Evolutionary conservation across 805 yeast species (phyloP).

Genomic region (Dipodascus geniculatus): DNA sequence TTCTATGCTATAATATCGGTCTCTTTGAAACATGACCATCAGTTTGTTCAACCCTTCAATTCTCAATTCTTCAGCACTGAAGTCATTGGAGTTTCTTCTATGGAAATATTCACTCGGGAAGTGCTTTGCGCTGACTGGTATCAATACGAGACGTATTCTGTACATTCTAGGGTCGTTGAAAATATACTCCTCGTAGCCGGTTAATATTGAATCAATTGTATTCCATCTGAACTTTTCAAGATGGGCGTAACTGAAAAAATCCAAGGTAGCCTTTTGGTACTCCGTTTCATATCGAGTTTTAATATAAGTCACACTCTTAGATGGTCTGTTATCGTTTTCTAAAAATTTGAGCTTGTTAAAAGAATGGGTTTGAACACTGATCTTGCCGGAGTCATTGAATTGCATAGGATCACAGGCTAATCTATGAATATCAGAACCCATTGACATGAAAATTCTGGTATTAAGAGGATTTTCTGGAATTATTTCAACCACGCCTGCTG

Average conservation of each 20-base stretch:
- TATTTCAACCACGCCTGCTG: slow-evolving; percentile 44
- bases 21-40: slow-evolving; percentile 43
- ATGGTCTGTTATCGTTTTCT: slow-evolving; percentile 20
- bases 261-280: slow-evolving; percentile 33
- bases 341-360: slow-evolving; percentile 4
- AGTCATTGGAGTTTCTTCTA: slow-evolving; percentile 7
- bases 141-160: slow-evolving; percentile 72
- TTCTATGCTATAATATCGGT: slow-evolving; percentile 35
- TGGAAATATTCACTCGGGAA: slow-evolving; percentile 39
- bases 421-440: slow-evolving; percentile 79
- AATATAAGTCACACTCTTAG: slow-evolving; percentile 38
- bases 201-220: slow-evolving; percentile 77
- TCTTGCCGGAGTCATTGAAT: slow-evolving; percentile 41
- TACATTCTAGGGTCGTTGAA: slow-evolving; percentile 41
- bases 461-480: slow-evolving; percentile 33
- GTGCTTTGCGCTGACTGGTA: slow-evolving; percentile 66
- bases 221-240: slow-evolving; percentile 66
- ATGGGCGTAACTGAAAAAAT: slow-evolving; percentile 23
- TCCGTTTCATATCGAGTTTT: slow-evolving; percentile 68
- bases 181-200: slow-evolving; percentile 75
- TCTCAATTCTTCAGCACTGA: slow-evolving; percentile 76
- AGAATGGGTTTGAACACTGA: slow-evolving; percentile 67
- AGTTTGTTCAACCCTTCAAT: slow-evolving; percentile 78
- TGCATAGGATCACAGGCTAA: slow-evolving; percentile 44
- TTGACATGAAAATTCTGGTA: slow-evolving; percentile 57